Evolutionary conservation across 768 basidiomycete genomes (phyloP), one percentile per base, ranked within the genome.

Genomic region (Leucogyrophana mollusca): DNA sequence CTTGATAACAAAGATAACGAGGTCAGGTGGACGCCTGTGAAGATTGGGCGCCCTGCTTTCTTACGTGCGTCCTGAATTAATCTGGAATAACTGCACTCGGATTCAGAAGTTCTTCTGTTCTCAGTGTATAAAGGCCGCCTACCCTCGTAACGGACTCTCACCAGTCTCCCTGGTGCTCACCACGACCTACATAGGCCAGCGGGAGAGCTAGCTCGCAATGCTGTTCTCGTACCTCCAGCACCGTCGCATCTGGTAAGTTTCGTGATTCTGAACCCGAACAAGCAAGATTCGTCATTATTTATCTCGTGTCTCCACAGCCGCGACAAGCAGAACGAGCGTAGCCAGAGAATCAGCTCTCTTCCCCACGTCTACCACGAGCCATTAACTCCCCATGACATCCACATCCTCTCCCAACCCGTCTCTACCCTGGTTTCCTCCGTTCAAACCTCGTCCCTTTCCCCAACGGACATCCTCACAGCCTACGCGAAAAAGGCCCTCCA

Each of bases 401-500:
- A 63, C 17, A 58, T 72, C 43, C 53, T 73, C 34, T 48, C 52
- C 9, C 56, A 53, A 2, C 61, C 68, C 6, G 48, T 70, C 33
- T 49, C 70, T 14, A 48, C 57, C 21, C 50, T 72, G 47, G 50
- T 73, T 3, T 45, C 56, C 41, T 37, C 47, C 32, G 69, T 73
- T 1, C 67, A 68, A 20, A 50, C 59, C 10, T 55, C 61, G 2
- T 53, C 56, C 0, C 52, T 73, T 34, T 48, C 58, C 23, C 68
- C 72, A 1, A 52, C 67, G 27, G 60, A 71, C 18, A 53, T 83
- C 48, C 64, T 83, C 58, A 59, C 63, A 22, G 69, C 76, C 0
- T 85, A 82, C 59, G 74, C 72, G 21, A 82, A 83, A 58, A 76
- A 74, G 46, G 67, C 78, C 1, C 57, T 85, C 3, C 60, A 68